Evolutionary conservation across 129 eudicot species (phyloP).

Genomic region (Flaveria ramosissima): DNA sequence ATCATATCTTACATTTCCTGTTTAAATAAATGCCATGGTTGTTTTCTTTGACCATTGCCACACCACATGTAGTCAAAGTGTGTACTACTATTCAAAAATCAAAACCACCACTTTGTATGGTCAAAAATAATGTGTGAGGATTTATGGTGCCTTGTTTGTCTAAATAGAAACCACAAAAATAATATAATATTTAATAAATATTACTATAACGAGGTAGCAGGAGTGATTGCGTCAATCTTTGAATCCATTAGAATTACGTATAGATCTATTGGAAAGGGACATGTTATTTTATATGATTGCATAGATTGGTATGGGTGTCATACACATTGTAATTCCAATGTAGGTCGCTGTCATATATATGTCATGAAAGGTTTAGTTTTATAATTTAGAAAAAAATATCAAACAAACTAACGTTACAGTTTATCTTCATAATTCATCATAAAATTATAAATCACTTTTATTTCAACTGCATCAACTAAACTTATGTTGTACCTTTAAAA

Average conservation of each 20-base stretch:
- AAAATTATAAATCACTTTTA: too few species aligned
- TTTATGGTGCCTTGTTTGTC: constrained; percentile 29
- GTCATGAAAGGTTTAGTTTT: neutral
- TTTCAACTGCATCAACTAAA: too few species aligned
- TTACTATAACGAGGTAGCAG: constrained; percentile 26
- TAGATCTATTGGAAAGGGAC: constrained; percentile 35
- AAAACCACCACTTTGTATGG: constrained; percentile 24
- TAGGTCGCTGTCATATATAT: constrained; percentile 23
- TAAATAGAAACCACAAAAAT: constrained; percentile 14
- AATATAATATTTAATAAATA: constrained; percentile 1
- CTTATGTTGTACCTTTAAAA: too few species aligned
- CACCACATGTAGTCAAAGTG: constrained; percentile 26
- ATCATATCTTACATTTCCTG: constrained; percentile 18
- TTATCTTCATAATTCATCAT: too few species aligned
- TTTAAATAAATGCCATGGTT: constrained; percentile 20
- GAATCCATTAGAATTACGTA: constrained; percentile 27
- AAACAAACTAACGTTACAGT: too few species aligned
- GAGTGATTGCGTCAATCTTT: constrained; percentile 37
- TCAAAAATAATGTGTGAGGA: constrained; percentile 21
- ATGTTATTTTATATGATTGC: neutral
- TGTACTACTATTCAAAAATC: constrained; percentile 7
- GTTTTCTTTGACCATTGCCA: constrained; percentile 36
- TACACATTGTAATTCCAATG: constrained; percentile 40
- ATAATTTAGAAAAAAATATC: too few species aligned
- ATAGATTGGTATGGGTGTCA: constrained; percentile 36